Evolutionary conservation across 2,329 filamentous ascomycete genomes (phyloP), one percentile per base, ranked within the genome.

Genomic region (Alternaria arborescens): DNA sequence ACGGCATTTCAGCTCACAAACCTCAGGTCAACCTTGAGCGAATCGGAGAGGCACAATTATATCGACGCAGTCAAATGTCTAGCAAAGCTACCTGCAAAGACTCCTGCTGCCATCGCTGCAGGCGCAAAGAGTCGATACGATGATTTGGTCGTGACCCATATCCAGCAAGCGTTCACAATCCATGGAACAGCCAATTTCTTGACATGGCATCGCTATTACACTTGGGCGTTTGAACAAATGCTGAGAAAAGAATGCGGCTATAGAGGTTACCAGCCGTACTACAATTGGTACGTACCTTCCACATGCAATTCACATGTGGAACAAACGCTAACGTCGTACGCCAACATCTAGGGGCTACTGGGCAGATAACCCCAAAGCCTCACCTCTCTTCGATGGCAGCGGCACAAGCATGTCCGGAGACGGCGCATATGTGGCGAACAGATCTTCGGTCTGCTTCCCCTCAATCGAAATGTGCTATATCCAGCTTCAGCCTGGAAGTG

Each of bases 371-470:
- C 75, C 74, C 1, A 41, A 58, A 61, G 79, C 81, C 55, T 86
- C 84, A 0, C 83, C 85, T 14, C 71, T 87, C 50, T 87, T 88
- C 61, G 84, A 86, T 64, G 86, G 86, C 50, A 83, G 82, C 62
- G 81, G 80, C 26, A 84, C 81, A 51, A 78, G 80, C 55, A 75
- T 78, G 62, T 69, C 81, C 26, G 83, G 84, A 20, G 82, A 86
- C 59, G 84, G 85, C 22, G 75, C 60, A 3, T 77, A 70, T 48
- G 68, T 68, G 4, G 38, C 65, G 2, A 65, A 64, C 3, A 68
- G 70, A 36, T 78, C 65, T 68, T 76, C 53, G 44, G 69, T 69
- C 10, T 77, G 74, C 47, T 70, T 78, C 12, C 71, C 75, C 0
- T 65, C 69, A 8, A 56, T 58, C 11, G 53, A 64, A 8, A 18